These are phyloP conservation scores for Verbascum thapsus DNA, from an alignment of 257 asterid genomes.

Conservation along the genomic window DNA sequence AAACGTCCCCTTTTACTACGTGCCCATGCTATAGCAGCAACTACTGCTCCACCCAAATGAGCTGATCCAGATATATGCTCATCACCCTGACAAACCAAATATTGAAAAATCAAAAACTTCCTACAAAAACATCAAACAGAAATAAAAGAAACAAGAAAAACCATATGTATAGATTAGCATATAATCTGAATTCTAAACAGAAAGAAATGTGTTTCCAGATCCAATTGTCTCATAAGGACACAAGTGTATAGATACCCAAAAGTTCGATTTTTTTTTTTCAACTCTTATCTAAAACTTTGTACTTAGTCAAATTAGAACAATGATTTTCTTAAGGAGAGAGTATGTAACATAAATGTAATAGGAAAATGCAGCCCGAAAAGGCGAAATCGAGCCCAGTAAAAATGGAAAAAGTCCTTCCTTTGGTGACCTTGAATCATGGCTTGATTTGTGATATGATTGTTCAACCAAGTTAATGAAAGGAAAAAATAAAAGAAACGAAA, in stretches of 20 bases:
- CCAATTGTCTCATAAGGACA: no score
- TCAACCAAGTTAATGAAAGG: not conserved
- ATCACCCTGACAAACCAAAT: constrained; percentile 63
- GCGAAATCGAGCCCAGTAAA: not conserved
- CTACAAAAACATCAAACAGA: not conserved
- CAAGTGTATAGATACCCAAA: no score
- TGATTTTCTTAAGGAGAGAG: no score
- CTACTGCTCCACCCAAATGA: constrained; percentile 88
- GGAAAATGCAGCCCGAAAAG: not conserved
- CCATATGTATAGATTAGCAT: no score
- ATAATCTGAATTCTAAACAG: no score
- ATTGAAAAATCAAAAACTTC: no score
- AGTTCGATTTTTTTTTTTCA: no score
- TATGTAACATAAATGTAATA: no score
- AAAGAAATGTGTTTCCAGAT: not conserved
- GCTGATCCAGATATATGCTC: constrained; percentile 64
- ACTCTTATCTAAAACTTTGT: no score
- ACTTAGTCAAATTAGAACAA: no score
- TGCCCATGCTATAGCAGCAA: constrained; percentile 78
- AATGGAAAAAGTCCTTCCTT: not conserved
- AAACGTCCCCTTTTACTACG: constrained; percentile 58
- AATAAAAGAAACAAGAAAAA: no score
- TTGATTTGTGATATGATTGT: not conserved
- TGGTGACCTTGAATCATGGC: not conserved
- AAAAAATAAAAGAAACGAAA: constrained; percentile 3